These are phyloP conservation scores for Phytophthora meadii DNA, from an alignment of 352 stramenopile species.

Conservation along the genomic window DNA sequence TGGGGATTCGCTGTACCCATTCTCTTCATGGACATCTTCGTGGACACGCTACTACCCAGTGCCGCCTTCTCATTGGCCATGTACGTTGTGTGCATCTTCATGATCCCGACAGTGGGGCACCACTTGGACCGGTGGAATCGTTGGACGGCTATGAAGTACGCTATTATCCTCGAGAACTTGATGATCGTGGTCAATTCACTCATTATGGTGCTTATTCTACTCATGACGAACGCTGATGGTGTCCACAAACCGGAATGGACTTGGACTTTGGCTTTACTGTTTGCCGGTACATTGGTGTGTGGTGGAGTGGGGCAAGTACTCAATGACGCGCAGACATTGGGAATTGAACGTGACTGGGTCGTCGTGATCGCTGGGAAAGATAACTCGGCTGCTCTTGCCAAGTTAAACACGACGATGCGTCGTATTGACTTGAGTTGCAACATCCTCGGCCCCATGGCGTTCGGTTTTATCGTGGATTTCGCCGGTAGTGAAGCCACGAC, in stretches of 20 bases:
- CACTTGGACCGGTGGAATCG: conserved; percentile 73
- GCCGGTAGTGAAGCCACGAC: conserved; percentile 65
- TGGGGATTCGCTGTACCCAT: conserved; percentile 85
- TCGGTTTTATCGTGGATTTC: conserved; percentile 86
- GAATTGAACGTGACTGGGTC: conserved; percentile 88
- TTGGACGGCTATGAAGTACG: conserved; percentile 72
- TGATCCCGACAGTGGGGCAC: conserved; percentile 71
- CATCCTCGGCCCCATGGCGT: conserved; percentile 74
- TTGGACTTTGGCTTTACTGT: conserved; percentile 49
- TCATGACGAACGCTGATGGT: conserved; percentile 66
- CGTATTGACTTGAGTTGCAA: conserved; percentile 86
- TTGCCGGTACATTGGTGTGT: conserved; percentile 61
- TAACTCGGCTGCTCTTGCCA: conserved; percentile 54
- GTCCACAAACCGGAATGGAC: conserved; percentile 69
- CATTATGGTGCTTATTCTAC: conserved; percentile 65
- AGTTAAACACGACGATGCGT: conserved; percentile 82
- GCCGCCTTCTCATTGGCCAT: conserved; percentile 76
- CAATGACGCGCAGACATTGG: conserved; percentile 79
- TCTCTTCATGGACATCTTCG: conserved; percentile 88
- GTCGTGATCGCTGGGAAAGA: conserved; percentile 73
- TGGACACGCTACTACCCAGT: conserved; percentile 81
- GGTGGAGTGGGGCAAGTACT: conserved; percentile 78
- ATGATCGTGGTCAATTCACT: conserved; percentile 77
- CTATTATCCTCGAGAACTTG: conserved; percentile 79
- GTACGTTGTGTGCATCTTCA: conserved; percentile 77